Evolutionary conservation across 208 protist species (phyloP), one percentile per base, ranked within the genome.

Genomic region (Crithidia bombi): DNA sequence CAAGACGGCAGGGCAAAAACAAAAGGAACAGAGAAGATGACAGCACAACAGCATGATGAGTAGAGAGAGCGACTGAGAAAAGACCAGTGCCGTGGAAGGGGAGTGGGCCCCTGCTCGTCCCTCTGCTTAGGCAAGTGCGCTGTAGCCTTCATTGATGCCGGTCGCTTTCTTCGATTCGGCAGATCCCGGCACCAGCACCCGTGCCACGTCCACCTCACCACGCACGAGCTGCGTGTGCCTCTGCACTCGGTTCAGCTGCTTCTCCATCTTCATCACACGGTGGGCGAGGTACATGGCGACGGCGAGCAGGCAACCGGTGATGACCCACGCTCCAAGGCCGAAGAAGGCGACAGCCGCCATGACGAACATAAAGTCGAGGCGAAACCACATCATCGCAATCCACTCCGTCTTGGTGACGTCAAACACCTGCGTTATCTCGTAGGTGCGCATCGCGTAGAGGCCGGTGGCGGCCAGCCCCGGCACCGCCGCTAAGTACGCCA

Each of bases 321-420:
- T 71, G 7, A 89, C 36, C 82, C 86, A 91, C 32, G 68, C 78
- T 3, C 89, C 86, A 7, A 76, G 21, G 1, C 89, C 86, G 25
- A 92, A 43, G 30, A 92, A 58, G 12, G 85, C 85, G 28, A 90
- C 86, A 15, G 62, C 77, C 56, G 75, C 79, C 71, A 91, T 82
- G 38, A 94, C 35, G 61, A 81, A 89, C 65, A 92, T 86, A 41
- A 87, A 85, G 68, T 94, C 89, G 4, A 94, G 71, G 17, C 89
- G 83, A 61, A 94, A 87, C 89, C 89, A 94, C 89, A 90, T 94
- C 78, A 94, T 81, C 21, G 74, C 21, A 33, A 94, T 78, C 86
- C 89, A 94, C 56, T 89, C 72, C 52, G 83, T 78, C 41, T 83
- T 83, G 47, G 65, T 87, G 4, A 92, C 81, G 15, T 94, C 84